phyloP scores from a whole-genome alignment of 1,284 basidiomycete genomes.

The Moniliophthora roreri region DNA sequence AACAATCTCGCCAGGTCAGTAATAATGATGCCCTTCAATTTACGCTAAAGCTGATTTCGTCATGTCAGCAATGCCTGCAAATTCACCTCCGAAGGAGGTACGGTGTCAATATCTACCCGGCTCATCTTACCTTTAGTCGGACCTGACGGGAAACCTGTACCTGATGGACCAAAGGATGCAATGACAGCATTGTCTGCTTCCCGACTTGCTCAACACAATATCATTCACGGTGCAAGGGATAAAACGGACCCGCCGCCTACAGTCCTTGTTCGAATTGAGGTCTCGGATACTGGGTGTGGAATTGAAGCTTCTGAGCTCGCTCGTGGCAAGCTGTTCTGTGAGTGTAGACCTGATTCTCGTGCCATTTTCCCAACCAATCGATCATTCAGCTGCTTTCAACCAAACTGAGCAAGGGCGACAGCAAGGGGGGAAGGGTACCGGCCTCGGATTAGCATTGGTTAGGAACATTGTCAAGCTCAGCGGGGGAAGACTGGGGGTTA shows the following conservation, averaged over 20 bases:
- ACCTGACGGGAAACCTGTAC: constrained; percentile 18
- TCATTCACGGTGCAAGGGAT: constrained; percentile 20
- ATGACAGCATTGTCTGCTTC: constrained; percentile 24
- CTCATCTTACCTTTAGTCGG: constrained; percentile 34
- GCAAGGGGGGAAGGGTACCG: constrained; percentile 86
- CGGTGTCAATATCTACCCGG: constrained; percentile 47
- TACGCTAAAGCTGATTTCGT: not conserved
- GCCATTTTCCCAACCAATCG: not conserved
- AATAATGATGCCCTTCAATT: no score
- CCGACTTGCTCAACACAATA: constrained; percentile 36
- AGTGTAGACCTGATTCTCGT: constrained; percentile 27
- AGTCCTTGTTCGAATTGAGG: constrained; percentile 68
- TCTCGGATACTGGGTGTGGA: constrained; percentile 77
- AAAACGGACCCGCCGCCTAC: constrained; percentile 33
- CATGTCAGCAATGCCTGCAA: constrained; percentile 54
- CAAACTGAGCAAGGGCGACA: constrained; percentile 80
- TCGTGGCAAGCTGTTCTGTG: constrained; percentile 75
- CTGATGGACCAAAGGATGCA: constrained; percentile 31
- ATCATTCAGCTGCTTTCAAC: constrained; percentile 63
- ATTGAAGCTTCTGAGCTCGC: constrained; percentile 63
- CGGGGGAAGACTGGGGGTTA: constrained; percentile 72
- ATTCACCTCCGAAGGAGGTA: constrained; percentile 66
- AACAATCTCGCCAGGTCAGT: constrained; percentile 60
- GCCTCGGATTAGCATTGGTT: constrained; percentile 85
- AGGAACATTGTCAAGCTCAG: constrained; percentile 85